Conservation (phyloP, 139 green algal species). For the Bryopsis sp. region DNA sequence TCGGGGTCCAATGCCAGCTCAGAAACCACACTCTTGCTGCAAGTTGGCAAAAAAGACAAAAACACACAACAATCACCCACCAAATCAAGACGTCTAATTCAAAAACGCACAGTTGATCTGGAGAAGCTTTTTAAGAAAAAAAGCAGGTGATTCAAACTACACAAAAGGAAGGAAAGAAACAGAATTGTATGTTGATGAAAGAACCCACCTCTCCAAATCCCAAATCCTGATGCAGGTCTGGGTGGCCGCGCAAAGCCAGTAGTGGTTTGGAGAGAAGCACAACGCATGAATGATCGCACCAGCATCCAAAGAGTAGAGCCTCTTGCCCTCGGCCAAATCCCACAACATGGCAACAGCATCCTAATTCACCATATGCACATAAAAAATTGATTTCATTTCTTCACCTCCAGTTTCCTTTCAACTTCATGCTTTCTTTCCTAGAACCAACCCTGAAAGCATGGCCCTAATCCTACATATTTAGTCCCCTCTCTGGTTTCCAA, state of each 20-base stretch:
- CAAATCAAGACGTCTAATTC: no score
- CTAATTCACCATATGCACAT: no score
- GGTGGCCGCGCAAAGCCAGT: conserved; percentile 98
- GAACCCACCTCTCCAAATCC: conserved; percentile 79
- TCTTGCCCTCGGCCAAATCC: conserved; percentile 98
- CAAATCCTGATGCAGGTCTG: conserved; percentile 89
- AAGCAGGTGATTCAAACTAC: not conserved
- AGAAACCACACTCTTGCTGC: conserved; percentile 17
- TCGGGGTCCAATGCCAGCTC: conserved; percentile 38
- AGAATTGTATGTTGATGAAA: no score
- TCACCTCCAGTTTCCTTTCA: no score
- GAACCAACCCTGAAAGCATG: no score
- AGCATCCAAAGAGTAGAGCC: conserved; percentile 95
- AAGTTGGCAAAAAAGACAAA: not conserved
- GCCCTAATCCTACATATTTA: no score
- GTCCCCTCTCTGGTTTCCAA: no score
- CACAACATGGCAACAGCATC: conserved; percentile 98
- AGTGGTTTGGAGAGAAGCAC: conserved; percentile 97
- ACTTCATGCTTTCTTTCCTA: no score
- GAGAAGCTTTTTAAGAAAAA: no score
- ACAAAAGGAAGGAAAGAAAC: not conserved
- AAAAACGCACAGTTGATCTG: no score
- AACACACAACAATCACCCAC: not conserved
- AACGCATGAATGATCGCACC: conserved; percentile 96
- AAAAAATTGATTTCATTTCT: no score